phyloP scores from a whole-genome alignment of 768 basidiomycete genomes.

The Daedalea quercina region DNA sequence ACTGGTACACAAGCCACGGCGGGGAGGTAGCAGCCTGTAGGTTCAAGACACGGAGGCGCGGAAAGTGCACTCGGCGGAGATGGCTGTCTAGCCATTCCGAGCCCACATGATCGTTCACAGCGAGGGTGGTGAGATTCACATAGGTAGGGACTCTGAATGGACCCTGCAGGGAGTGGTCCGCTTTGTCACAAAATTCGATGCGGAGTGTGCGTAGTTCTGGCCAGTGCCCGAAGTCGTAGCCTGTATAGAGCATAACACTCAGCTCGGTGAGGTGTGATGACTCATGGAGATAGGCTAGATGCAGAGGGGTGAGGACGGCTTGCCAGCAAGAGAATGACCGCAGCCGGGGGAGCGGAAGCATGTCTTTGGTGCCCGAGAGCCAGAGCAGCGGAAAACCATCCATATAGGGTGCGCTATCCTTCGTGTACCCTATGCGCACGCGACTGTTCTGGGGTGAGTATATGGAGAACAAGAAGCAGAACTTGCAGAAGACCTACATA shows the following conservation, averaged over 20 bases:
- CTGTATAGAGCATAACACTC: not conserved
- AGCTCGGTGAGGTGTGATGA: not conserved
- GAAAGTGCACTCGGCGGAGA: conserved; percentile 1
- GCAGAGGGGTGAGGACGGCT: not conserved
- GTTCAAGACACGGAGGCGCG: conserved; percentile 10
- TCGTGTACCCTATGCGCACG: not conserved
- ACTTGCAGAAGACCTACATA: not conserved
- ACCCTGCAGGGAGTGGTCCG: no score
- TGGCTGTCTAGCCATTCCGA: not conserved
- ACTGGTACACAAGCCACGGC: conserved; percentile 5
- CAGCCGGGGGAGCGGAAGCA: not conserved
- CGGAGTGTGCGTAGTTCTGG: not conserved
- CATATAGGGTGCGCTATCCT: not conserved
- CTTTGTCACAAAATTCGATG: not conserved
- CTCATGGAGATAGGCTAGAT: not conserved
- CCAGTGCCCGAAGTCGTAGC: not conserved
- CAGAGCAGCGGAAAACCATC: not conserved
- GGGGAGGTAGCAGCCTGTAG: not conserved
- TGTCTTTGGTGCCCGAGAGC: not conserved
- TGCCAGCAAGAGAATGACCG: not conserved
- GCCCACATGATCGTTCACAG: not conserved
- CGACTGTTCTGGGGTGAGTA: no score
- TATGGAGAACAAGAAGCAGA: no score
- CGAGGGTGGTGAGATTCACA: not conserved
- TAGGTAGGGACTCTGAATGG: not conserved